A percentile compares a stretch with the other conserved stretches of the same genome.
Evolutionary conservation across 225 moss, liverwort and hornwort genomes (phyloP).

Genomic region (Marchantia polymorpha): DNA sequence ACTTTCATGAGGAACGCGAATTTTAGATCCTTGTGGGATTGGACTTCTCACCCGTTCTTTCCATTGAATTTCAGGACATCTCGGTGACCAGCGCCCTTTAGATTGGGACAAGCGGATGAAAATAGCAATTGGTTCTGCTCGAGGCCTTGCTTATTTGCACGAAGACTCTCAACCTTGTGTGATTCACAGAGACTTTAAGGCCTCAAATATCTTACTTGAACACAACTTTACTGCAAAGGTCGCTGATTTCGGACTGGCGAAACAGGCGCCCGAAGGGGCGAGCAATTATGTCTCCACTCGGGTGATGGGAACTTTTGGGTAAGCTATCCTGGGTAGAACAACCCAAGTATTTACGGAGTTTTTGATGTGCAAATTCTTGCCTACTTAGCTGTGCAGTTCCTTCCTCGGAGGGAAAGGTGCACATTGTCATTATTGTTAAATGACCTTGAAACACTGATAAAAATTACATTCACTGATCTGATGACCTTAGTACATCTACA

Average conservation of each 20-base stretch:
- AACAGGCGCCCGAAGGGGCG: slow-evolving; percentile 92
- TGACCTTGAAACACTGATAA: neutral
- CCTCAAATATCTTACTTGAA: slow-evolving; percentile 89
- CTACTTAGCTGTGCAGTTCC: neutral
- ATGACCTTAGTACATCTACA: neutral
- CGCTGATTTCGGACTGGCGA: slow-evolving; percentile 92
- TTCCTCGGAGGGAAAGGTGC: neutral
- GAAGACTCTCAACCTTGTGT: slow-evolving; percentile 98
- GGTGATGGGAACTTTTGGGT: slow-evolving; percentile 99
- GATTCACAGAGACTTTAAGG: slow-evolving; percentile 94
- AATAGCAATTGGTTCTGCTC: slow-evolving; percentile 88
- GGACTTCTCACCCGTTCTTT: neutral
- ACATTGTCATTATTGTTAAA: neutral
- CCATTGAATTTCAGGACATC: slow-evolving; percentile 53
- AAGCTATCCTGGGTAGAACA: neutral
- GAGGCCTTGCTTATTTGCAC: slow-evolving; percentile 89
- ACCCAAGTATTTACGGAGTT: neutral
- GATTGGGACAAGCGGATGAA: slow-evolving; percentile 97
- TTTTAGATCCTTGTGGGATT: neutral
- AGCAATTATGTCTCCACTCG: slow-evolving; percentile 88
- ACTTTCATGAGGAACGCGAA: too few relatives aligned
- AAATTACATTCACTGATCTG: neutral
- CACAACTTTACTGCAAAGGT: slow-evolving; percentile 88
- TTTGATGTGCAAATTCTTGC: too few relatives aligned
- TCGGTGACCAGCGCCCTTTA: slow-evolving; percentile 70